These are phyloP conservation scores for Symbiodinium natans DNA, from an alignment of 73 alveolate species.

Conservation along the genomic window DNA sequence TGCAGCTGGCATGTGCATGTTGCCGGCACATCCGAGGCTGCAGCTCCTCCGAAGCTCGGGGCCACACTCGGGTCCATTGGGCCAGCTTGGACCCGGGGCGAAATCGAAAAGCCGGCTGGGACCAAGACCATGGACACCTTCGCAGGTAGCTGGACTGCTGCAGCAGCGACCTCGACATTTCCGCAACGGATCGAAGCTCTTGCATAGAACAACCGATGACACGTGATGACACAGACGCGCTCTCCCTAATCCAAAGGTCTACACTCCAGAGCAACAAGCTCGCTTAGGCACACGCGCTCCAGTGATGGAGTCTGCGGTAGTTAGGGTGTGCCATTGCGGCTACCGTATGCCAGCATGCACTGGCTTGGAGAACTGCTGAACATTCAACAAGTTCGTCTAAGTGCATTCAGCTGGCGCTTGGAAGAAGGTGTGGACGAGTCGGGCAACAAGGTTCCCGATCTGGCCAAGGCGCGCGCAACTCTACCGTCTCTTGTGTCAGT, in stretches of 20 bases:
- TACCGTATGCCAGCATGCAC: too few species aligned
- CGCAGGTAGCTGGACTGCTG: neutral
- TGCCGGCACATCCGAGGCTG: neutral
- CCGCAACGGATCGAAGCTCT: neutral
- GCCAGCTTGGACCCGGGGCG: slow-evolving; percentile 58
- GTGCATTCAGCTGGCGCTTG: neutral
- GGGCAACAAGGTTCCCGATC: neutral
- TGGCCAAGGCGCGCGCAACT: neutral
- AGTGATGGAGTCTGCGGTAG: too few species aligned
- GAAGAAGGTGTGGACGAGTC: slow-evolving; percentile 11
- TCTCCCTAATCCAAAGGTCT: neutral
- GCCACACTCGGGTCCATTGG: neutral
- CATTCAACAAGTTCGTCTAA: neutral
- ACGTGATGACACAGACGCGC: neutral
- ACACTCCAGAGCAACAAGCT: slow-evolving; percentile 22
- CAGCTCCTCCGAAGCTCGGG: neutral
- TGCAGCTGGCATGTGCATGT: neutral
- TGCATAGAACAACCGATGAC: neutral
- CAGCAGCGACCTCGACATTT: neutral
- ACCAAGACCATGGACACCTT: slow-evolving; percentile 51
- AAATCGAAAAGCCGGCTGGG: slow-evolving; percentile 63
- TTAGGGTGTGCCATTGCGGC: too few species aligned
- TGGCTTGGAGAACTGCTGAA: neutral
- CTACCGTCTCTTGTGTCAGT: neutral
- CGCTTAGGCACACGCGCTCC: neutral